Evolutionary conservation across 805 yeast species (phyloP).

Genomic region (Wickerhamiella spandovensis): DNA sequence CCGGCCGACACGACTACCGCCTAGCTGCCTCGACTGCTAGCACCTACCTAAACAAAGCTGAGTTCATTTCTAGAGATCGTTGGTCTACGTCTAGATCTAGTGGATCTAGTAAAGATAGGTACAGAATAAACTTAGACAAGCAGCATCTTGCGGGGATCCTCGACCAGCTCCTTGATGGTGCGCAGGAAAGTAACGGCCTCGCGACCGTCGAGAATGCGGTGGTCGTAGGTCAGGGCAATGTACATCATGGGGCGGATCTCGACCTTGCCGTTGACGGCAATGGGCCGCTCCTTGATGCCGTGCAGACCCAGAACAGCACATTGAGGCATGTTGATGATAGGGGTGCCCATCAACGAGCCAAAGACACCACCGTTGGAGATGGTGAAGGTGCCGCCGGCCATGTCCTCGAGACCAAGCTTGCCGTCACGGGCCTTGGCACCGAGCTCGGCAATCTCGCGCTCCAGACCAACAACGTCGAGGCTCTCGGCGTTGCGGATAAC

Average conservation of each 20-base stretch:
- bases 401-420: slow-evolving; percentile 90
- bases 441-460: slow-evolving; percentile 65
- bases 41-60: too few species aligned
- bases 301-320: slow-evolving; percentile 96
- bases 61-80: background rate
- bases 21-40: too few species aligned
- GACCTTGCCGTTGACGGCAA: slow-evolving; percentile 88
- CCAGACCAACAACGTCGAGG: slow-evolving; percentile 73
- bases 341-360: slow-evolving; percentile 95
- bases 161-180: slow-evolving; percentile 91
- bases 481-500: slow-evolving; percentile 96
- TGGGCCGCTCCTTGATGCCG: slow-evolving; percentile 95
- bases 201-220: slow-evolving; percentile 95
- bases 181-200: slow-evolving; percentile 96
- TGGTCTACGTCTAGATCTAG: background rate
- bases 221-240: slow-evolving; percentile 95
- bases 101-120: background rate
- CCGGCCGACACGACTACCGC: too few species aligned
- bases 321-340: slow-evolving; percentile 96
- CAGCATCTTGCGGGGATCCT: slow-evolving; percentile 98
- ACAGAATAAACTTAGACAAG: slow-evolving; percentile 23
- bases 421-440: slow-evolving; percentile 95
- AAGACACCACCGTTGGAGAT: slow-evolving; percentile 98
- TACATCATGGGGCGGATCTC: slow-evolving; percentile 99
- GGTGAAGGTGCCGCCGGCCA: slow-evolving; percentile 99